phyloP scores from a whole-genome alignment of 352 stramenopile species.

The Phytophthora citrophthora region DNA sequence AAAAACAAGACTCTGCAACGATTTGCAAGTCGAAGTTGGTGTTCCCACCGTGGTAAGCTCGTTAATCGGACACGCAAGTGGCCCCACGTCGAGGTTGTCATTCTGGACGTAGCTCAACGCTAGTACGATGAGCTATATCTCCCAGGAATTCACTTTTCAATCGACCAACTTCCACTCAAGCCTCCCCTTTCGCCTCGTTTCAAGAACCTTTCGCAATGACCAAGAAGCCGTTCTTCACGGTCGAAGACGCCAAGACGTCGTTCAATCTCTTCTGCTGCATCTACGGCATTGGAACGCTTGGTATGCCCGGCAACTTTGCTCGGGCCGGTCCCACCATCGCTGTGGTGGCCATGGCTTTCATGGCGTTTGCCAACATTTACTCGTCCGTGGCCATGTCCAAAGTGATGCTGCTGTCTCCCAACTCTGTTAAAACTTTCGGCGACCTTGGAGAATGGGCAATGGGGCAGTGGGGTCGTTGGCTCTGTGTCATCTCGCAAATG shows the following conservation, averaged over 20 bases:
- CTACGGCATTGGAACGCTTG: slow-evolving; percentile 27
- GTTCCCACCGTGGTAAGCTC: slow-evolving; percentile 19
- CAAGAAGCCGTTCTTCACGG: slow-evolving; percentile 28
- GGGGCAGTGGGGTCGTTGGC: slow-evolving; percentile 46
- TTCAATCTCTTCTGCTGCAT: slow-evolving; percentile 33
- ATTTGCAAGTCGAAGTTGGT: slow-evolving; percentile 15
- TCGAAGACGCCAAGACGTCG: slow-evolving; percentile 29
- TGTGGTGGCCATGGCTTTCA: slow-evolving; percentile 29
- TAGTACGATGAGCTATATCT: background rate
- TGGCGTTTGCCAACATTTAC: slow-evolving; percentile 34
- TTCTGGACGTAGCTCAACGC: background rate
- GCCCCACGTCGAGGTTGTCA: slow-evolving; percentile 2
- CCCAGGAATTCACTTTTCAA: slow-evolving; percentile 16
- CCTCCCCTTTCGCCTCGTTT: background rate
- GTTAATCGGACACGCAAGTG: slow-evolving; percentile 8
- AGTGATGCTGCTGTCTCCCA: slow-evolving; percentile 28
- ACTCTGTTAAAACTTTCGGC: slow-evolving; percentile 51
- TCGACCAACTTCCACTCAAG: slow-evolving; percentile 13
- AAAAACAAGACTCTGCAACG: slow-evolving; percentile 3
- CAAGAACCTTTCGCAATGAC: slow-evolving; percentile 8
- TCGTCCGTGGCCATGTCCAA: slow-evolving; percentile 35
- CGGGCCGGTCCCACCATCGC: slow-evolving; percentile 22
- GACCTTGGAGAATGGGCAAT: slow-evolving; percentile 61
- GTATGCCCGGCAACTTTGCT: slow-evolving; percentile 27
- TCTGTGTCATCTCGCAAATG: slow-evolving; percentile 49